Percentiles rank a stretch among this genome's conserved stretches.
phyloP scores from a whole-genome alignment of 2,329 filamentous ascomycete species.

The Paecilomyces variotii region DNA sequence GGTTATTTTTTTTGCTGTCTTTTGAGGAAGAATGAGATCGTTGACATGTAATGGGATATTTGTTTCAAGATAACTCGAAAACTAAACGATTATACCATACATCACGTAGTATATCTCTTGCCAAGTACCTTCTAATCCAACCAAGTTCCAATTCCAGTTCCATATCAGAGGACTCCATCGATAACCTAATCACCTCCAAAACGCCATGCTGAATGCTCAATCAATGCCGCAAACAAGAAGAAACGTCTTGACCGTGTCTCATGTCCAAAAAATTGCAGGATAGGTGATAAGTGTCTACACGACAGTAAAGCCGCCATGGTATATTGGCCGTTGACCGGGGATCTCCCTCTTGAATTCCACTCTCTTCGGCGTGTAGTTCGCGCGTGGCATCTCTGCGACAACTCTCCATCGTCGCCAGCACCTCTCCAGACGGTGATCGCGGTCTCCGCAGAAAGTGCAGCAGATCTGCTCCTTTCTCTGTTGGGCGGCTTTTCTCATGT shows the following conservation, averaged over 20 bases:
- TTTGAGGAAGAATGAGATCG: too few species aligned
- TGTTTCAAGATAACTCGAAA: background rate
- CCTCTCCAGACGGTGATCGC: slow-evolving; percentile 12
- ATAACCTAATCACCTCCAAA: background rate
- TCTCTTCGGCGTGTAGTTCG: slow-evolving; percentile 14
- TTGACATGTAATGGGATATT: background rate
- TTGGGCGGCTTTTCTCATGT: slow-evolving; percentile 4
- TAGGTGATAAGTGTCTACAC: slow-evolving; percentile 3
- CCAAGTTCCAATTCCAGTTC: background rate
- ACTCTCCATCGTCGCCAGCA: slow-evolving; percentile 18
- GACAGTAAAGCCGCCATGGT: slow-evolving; percentile 16
- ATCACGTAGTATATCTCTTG: background rate
- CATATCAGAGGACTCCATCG: background rate
- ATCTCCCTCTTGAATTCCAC: slow-evolving; percentile 14
- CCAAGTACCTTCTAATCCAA: background rate
- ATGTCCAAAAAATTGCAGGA: background rate
- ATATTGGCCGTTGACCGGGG: slow-evolving; percentile 15
- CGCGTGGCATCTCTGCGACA: slow-evolving; percentile 16
- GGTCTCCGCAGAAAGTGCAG: slow-evolving; percentile 17
- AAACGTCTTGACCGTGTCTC: background rate
- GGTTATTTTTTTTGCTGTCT: too few species aligned
- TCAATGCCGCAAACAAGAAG: background rate
- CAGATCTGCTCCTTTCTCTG: slow-evolving; percentile 1
- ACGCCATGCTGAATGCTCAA: background rate
- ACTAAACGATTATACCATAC: background rate